Evolutionary conservation across 2,329 filamentous ascomycete genomes (phyloP), one percentile per base, ranked within the genome.

Genomic region (Fusarium hostae): DNA sequence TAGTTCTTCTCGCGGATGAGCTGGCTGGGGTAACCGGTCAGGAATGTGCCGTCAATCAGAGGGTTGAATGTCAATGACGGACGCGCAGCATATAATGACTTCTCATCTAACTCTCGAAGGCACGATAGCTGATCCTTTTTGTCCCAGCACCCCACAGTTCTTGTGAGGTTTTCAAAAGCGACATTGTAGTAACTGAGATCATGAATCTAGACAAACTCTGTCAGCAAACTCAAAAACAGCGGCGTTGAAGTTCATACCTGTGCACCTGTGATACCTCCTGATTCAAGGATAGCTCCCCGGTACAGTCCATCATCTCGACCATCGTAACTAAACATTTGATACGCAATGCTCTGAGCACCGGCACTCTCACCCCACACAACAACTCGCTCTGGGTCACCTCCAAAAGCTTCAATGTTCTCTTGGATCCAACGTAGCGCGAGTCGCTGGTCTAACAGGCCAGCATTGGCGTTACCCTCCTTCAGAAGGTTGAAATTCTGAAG

Each of bases 301-400:
- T 89, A 90, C 0, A 90, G 79, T 0, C 81, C 79, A 60, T 90
- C 87, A 57, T 90, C 83, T 34, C 86, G 81, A 1, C 88, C 88
- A 39, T 84, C 85, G 68, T 89, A 88, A 12, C 87, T 86, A 35
- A 87, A 82, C 26, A 89, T 79, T 30, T 90, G 89, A 52, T 82
- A 82, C 6, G 80, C 79, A 20, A 80, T 80, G 48, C 81, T 82
- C 59, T 83, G 80, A 1, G 82, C 82, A 3, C 82, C 82, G 22
- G 82, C 82, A 30, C 80, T 82, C 69, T 84, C 82, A 9, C 85
- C 87, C 85, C 83, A 87, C n/a, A 87, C 76, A 4, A 82, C 82
- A 2, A 87, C 84, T 43, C 82, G 80, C 1, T 76, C 70, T 6
- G 84, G 82, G 55, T 87, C 82, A 6, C 86, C 86, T 7, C 85